Percentiles rank a stretch among this genome's conserved stretches.
Conservation (phyloP, 1,139 yeast genomes). For the Geotrichum histeridarum region DNA sequence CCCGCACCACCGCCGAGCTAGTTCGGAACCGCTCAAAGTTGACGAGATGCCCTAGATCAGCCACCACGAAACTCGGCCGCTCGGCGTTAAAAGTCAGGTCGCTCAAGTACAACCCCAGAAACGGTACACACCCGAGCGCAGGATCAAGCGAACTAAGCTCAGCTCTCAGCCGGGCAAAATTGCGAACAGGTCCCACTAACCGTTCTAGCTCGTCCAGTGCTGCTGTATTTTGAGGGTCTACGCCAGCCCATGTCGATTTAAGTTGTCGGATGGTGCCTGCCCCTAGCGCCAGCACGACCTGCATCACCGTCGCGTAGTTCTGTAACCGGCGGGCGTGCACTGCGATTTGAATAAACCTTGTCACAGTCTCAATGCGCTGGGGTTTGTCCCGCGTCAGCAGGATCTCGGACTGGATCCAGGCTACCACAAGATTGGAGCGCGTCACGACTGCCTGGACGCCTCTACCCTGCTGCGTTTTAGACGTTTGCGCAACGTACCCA, state of each 20-base stretch:
- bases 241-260: slow-evolving; percentile 64
- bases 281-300: slow-evolving; percentile 76
- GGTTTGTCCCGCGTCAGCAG: slow-evolving; percentile 56
- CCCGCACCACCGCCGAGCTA: slow-evolving; percentile 71
- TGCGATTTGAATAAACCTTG: slow-evolving; percentile 81
- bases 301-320: slow-evolving; percentile 83
- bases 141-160: slow-evolving; percentile 61
- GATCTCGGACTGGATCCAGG: slow-evolving; percentile 89
- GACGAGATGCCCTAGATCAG: slow-evolving; percentile 40
- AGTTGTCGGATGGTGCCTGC: slow-evolving; percentile 57
- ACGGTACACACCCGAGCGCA: slow-evolving; percentile 74
- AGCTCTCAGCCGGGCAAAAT: slow-evolving; percentile 59
- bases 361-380: slow-evolving; percentile 64
- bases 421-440: slow-evolving; percentile 76
- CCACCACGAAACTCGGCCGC: slow-evolving; percentile 37
- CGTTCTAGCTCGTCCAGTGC: slow-evolving; percentile 44
- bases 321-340: slow-evolving; percentile 58
- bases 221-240: slow-evolving; percentile 45
- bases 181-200: slow-evolving; percentile 55
- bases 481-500: slow-evolving; percentile 57
- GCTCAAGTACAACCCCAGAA: slow-evolving; percentile 76
- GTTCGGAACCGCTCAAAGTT: slow-evolving; percentile 77
- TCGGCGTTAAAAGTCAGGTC: slow-evolving; percentile 81
- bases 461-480: slow-evolving; percentile 28
- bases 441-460: slow-evolving; percentile 82